These are phyloP conservation scores for Echinochloa phyllopogon DNA, from an alignment of 176 grass and related monocot genomes.

Conservation along the genomic window DNA sequence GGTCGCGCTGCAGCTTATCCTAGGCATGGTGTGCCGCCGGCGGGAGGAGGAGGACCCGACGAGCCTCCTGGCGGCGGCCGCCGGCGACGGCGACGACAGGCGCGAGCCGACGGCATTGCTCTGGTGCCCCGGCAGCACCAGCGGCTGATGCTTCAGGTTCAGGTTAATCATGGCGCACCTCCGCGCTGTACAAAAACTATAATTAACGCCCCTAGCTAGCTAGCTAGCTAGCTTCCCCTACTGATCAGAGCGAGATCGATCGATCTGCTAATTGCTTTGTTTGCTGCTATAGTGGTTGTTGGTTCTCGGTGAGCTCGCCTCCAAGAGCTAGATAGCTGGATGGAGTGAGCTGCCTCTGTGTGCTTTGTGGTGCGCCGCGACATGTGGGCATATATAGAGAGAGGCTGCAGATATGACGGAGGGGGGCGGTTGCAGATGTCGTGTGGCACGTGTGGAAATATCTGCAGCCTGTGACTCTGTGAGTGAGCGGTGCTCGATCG, in stretches of 20 bases:
- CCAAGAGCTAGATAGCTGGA: no score
- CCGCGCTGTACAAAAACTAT: no score
- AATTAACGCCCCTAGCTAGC: not conserved
- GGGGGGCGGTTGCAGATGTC: no score
- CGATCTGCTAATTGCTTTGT: no score
- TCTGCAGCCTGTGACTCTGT: no score
- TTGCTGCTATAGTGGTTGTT: no score
- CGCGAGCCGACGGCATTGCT: slow-evolving; percentile 32
- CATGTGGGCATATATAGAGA: not conserved
- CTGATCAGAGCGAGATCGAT: no score
- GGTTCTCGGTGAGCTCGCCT: no score
- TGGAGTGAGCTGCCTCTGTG: no score
- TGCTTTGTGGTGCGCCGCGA: not conserved
- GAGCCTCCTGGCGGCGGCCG: not conserved
- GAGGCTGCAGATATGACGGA: no score
- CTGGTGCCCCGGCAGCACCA: slow-evolving; percentile 37
- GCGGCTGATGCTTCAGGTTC: slow-evolving; percentile 52
- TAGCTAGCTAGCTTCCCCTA: not conserved
- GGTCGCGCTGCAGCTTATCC: slow-evolving; percentile 37
- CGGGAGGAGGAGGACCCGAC: not conserved
- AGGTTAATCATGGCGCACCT: slow-evolving; percentile 48
- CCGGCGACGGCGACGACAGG: not conserved
- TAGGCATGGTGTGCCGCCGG: not conserved
- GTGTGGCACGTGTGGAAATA: no score
- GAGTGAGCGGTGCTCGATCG: no score